phyloP scores from a whole-genome alignment of 2,329 filamentous ascomycete genomes.

The Nectriaceae sp. region DNA sequence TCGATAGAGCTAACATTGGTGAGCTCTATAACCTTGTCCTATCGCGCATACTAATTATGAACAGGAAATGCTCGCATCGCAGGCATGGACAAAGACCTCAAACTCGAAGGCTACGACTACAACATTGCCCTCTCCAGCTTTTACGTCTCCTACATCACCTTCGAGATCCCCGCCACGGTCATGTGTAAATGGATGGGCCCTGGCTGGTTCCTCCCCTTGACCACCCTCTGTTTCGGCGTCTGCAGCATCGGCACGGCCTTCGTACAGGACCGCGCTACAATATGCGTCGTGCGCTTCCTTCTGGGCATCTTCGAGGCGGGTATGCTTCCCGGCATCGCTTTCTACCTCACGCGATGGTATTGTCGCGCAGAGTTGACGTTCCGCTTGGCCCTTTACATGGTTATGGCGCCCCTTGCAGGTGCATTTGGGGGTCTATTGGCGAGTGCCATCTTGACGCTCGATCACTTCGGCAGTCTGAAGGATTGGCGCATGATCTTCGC shows the following conservation, averaged over 20 bases:
- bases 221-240: conserved; percentile 59
- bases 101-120: conserved; percentile 60
- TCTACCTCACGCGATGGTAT: conserved; percentile 67
- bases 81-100: conserved; percentile 57
- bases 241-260: conserved; percentile 63
- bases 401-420: conserved; percentile 66
- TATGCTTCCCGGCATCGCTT: conserved; percentile 66
- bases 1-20: conserved; percentile 75
- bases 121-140: conserved; percentile 63
- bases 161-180: conserved; percentile 65
- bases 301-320: conserved; percentile 65
- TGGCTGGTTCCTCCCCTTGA: conserved; percentile 63
- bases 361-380: conserved; percentile 63
- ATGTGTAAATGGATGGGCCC: conserved; percentile 65
- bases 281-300: conserved; percentile 60
- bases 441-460: conserved; percentile 61
- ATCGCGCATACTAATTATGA: conserved; percentile 2
- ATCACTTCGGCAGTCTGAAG: conserved; percentile 54
- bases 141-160: conserved; percentile 67
- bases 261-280: conserved; percentile 49
- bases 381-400: conserved; percentile 64
- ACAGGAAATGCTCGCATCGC: conserved; percentile 54
- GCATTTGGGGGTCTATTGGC: conserved; percentile 68
- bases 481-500: conserved; percentile 72
- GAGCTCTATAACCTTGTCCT: conserved; percentile 16